Evolutionary conservation across 176 grass and related monocot genomes (phyloP).

Genomic region (Thalia dealbata): DNA sequence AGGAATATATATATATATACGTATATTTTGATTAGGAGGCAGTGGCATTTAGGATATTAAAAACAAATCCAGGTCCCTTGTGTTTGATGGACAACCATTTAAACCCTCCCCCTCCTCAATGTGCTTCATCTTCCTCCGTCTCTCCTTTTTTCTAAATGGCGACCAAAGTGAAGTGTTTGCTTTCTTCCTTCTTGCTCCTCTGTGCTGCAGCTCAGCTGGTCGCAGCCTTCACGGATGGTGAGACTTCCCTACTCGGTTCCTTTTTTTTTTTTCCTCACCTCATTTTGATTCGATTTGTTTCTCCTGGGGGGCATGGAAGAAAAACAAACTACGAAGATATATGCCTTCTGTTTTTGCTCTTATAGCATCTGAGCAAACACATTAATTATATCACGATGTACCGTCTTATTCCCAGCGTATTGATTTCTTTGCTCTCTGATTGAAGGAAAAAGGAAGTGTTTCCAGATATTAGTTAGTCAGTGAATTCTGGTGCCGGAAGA

Average conservation of each 20-base stretch:
- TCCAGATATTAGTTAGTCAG: too few species aligned
- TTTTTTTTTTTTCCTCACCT: background rate
- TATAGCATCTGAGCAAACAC: background rate
- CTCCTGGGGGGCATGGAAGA: background rate
- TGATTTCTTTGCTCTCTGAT: too few species aligned
- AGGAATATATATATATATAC: too few species aligned
- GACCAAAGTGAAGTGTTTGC: slow-evolving; percentile 21
- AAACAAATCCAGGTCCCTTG: background rate
- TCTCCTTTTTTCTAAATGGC: background rate
- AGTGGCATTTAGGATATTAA: slow-evolving; percentile 3
- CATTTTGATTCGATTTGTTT: background rate
- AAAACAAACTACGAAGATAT: too few species aligned
- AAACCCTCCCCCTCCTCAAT: background rate
- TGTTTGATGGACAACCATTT: slow-evolving; percentile 11
- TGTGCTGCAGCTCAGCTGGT: slow-evolving; percentile 22
- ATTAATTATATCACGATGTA: background rate
- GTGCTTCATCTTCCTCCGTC: background rate
- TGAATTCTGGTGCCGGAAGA: too few species aligned
- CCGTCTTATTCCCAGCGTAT: too few species aligned
- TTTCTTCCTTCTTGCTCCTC: slow-evolving; percentile 23
- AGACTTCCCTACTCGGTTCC: background rate
- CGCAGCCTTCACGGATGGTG: slow-evolving; percentile 53
- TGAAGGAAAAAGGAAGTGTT: too few species aligned
- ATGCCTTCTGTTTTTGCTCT: background rate
- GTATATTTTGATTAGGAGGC: background rate